phyloP scores from a whole-genome alignment of 2,329 filamentous ascomycete species.

The Arthrobotrys entomopaga region DNA sequence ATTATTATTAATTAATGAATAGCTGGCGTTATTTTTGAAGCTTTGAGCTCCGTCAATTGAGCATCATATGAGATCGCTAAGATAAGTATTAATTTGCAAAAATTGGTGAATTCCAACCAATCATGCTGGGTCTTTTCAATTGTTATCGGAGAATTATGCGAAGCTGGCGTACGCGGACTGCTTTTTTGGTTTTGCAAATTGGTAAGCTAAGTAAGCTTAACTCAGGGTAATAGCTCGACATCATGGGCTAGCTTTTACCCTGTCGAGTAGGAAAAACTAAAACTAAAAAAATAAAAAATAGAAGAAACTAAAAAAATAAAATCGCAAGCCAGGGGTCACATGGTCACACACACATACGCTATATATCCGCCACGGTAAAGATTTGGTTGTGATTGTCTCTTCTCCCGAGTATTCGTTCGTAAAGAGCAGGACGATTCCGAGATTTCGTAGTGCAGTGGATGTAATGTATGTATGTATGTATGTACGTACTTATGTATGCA shows the following conservation, averaged over 20 bases:
- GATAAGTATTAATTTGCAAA: too few relatives aligned
- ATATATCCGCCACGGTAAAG: not conserved
- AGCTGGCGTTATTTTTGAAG: conserved; percentile 7
- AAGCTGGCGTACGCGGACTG: conserved; percentile 27
- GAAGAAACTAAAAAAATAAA: too few relatives aligned
- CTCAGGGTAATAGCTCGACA: conserved; percentile 15
- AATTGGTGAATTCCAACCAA: conserved; percentile 4
- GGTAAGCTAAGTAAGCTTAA: conserved; percentile 44
- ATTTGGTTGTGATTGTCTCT: not conserved
- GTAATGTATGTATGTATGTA: too few relatives aligned
- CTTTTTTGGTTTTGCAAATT: conserved; percentile 23
- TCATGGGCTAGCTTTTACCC: conserved; percentile 22
- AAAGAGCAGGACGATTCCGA: too few relatives aligned
- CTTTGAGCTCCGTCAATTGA: not conserved
- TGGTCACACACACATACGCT: conserved; percentile 35
- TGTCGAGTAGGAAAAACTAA: too few relatives aligned
- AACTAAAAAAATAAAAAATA: too few relatives aligned
- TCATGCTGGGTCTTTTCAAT: conserved; percentile 10
- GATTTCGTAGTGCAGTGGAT: too few relatives aligned
- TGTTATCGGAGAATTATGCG: conserved; percentile 48
- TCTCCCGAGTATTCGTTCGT: too few relatives aligned
- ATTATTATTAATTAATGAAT: too few relatives aligned
- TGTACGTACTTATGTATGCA: conserved; percentile 12
- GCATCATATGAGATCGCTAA: conserved; percentile 1
- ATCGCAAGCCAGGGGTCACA: conserved; percentile 44